These are phyloP conservation scores for Globisporangium perplexum DNA, from an alignment of 352 stramenopile genomes.

Conservation along the genomic window DNA sequence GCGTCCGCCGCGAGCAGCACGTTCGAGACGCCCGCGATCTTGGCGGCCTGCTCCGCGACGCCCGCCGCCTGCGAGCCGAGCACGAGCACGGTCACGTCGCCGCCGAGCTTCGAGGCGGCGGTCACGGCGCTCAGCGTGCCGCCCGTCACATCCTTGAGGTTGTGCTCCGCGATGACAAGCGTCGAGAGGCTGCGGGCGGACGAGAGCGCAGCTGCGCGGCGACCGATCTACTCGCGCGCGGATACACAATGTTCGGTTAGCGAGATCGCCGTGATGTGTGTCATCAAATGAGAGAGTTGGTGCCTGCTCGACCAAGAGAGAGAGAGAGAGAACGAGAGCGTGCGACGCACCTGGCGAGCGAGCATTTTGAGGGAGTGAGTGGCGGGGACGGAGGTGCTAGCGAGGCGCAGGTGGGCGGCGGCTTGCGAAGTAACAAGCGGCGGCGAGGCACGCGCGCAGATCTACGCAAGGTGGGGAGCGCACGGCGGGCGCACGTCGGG, in stretches of 20 bases:
- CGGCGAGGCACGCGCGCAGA: background rate
- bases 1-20: slow-evolving; percentile 82
- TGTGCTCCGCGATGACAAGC: slow-evolving; percentile 88
- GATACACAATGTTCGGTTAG: no score
- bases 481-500: slow-evolving; percentile 13
- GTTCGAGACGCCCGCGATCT: slow-evolving; percentile 73
- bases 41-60: slow-evolving; percentile 58
- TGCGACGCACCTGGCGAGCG: slow-evolving; percentile 24
- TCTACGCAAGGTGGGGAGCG: background rate
- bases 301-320: background rate
- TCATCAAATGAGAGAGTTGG: no score
- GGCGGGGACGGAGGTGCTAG: no score
- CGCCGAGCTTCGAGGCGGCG: slow-evolving; percentile 77
- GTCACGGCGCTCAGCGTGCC: slow-evolving; percentile 85
- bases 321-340: background rate
- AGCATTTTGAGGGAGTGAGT: slow-evolving; percentile 16
- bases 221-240: slow-evolving; percentile 33
- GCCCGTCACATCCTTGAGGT: slow-evolving; percentile 56
- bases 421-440: slow-evolving; percentile 4
- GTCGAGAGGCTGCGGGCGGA: slow-evolving; percentile 49
- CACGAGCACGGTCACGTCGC: slow-evolving; percentile 76
- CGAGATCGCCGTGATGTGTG: no score
- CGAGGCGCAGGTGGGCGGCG: background rate
- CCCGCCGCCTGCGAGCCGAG: slow-evolving; percentile 54
- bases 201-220: slow-evolving; percentile 34